Base-by-base conservation (phyloP, 352 stramenopile species). In the Pythium rishiriense region DNA sequence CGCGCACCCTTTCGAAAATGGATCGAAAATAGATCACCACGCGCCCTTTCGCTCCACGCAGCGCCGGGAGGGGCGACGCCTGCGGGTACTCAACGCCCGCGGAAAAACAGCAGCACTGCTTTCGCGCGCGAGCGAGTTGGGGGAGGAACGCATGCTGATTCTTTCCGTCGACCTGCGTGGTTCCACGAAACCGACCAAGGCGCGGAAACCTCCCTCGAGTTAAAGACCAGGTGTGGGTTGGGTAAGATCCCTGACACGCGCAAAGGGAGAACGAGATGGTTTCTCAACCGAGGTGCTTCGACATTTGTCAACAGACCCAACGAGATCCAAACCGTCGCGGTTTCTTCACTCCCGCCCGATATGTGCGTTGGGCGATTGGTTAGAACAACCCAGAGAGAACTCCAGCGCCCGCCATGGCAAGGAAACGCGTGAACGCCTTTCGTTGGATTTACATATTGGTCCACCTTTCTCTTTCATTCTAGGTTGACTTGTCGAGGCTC, bases 331-430 rank as follows among this genome's bases (percentile, higher is more conserved):
- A 24, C n/a, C 17, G 31, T 28, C 12, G 24, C 51, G 61, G 61
- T 45, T 68, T n/a, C 61, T 28, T 58, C 61, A 68, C 61, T 62
- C 33, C n/a, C 49, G 59, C 31, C n/a, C n/a, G n/a, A n/a, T n/a
- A n/a, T n/a, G 49, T 60, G 42, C 49, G 48, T 47, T 50, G 46
- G 48, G 24, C 2, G n/a, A 52, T 12, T 17, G 26, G 33, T 35
- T 24, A 35, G 42, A 33, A 37, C 37, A 62, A 62, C 43, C 56
- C 56, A 62, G 56, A 62, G 47, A 58, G 50, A 58, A 58, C n/a
- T 10, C 33, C 17, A 14, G 25, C 28, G 35, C 35, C 11, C 5
- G 31, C 12, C 35, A 14, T 14, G 35, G 35, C 5, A 41, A 4
- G 35, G 5, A 41, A 41, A 41, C 12, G 35, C 35, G n/a, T n/a